phyloP scores from a whole-genome alignment of 345 rosid species.

The Eutrema japonicum region DNA sequence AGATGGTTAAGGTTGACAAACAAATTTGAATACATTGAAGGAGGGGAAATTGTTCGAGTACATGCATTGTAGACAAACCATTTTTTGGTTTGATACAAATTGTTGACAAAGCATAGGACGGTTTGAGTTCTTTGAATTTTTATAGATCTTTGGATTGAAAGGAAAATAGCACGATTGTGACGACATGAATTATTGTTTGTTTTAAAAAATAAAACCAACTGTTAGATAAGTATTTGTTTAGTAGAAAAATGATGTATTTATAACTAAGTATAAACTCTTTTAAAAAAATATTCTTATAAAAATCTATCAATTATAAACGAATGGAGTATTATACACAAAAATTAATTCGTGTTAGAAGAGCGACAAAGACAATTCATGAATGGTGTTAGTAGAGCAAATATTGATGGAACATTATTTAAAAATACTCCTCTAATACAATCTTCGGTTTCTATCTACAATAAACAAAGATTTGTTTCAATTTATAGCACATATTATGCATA shows the following conservation, averaged over 20 bases:
- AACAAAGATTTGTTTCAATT: neutral
- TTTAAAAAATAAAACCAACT: neutral
- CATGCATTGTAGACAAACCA: slow-evolving; percentile 38
- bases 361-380: neutral
- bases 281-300: no score
- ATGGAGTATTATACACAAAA: neutral
- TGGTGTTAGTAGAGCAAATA: neutral
- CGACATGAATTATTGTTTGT: slow-evolving; percentile 9
- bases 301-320: no score
- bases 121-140: slow-evolving; percentile 27
- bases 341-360: neutral
- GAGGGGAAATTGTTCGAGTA: slow-evolving; percentile 14
- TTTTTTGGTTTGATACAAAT: slow-evolving; percentile 6
- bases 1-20: slow-evolving; percentile 25
- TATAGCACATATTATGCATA: neutral
- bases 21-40: slow-evolving; percentile 39
- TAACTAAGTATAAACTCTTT: no score
- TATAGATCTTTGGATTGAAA: neutral
- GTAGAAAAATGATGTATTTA: no score
- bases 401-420: neutral
- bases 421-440: neutral
- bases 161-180: neutral
- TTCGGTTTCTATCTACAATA: neutral
- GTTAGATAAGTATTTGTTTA: neutral
- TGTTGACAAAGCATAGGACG: slow-evolving; percentile 28